These are phyloP conservation scores for Fusarium luffae DNA, from an alignment of 2,329 filamentous ascomycete species.

Conservation along the genomic window DNA sequence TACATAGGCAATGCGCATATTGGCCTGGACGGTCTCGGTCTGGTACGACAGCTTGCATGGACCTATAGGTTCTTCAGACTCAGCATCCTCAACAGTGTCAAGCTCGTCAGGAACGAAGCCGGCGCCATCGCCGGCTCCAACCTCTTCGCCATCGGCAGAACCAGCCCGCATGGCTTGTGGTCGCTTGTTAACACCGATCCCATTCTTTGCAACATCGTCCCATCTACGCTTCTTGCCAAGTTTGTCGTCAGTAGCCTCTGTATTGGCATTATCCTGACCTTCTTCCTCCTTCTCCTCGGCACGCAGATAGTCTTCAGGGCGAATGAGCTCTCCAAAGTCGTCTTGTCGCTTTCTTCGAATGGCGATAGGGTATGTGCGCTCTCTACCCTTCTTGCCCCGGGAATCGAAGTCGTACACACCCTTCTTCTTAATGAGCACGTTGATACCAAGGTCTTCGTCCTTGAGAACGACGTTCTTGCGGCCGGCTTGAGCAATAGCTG, in stretches of 20 bases:
- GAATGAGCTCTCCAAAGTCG: slow-evolving; percentile 93
- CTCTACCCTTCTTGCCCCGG: slow-evolving; percentile 88
- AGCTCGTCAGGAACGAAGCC: slow-evolving; percentile 64
- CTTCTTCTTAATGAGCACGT: slow-evolving; percentile 87
- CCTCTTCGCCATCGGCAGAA: slow-evolving; percentile 60
- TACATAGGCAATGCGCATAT: slow-evolving; percentile 84
- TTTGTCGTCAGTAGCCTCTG: slow-evolving; percentile 64
- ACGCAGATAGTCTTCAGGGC: slow-evolving; percentile 91
- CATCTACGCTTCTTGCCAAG: slow-evolving; percentile 95
- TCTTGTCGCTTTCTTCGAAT: slow-evolving; percentile 82
- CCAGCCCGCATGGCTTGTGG: slow-evolving; percentile 59
- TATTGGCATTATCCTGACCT: slow-evolving; percentile 62
- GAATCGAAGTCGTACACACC: slow-evolving; percentile 95
- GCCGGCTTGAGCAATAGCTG: slow-evolving; percentile 83
- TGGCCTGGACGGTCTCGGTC: slow-evolving; percentile 72
- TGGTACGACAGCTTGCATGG: slow-evolving; percentile 80
- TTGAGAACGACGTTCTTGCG: slow-evolving; percentile 87
- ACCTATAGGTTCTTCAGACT: slow-evolving; percentile 63
- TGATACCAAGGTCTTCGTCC: slow-evolving; percentile 92
- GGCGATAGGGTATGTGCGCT: slow-evolving; percentile 90
- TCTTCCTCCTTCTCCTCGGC: slow-evolving; percentile 90
- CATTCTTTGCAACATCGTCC: slow-evolving; percentile 71
- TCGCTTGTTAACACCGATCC: slow-evolving; percentile 66
- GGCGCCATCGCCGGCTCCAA: slow-evolving; percentile 47
- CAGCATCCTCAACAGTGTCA: slow-evolving; percentile 68